Conservation (phyloP, 106 monocot species). For the Amphibolis antarctica region DNA sequence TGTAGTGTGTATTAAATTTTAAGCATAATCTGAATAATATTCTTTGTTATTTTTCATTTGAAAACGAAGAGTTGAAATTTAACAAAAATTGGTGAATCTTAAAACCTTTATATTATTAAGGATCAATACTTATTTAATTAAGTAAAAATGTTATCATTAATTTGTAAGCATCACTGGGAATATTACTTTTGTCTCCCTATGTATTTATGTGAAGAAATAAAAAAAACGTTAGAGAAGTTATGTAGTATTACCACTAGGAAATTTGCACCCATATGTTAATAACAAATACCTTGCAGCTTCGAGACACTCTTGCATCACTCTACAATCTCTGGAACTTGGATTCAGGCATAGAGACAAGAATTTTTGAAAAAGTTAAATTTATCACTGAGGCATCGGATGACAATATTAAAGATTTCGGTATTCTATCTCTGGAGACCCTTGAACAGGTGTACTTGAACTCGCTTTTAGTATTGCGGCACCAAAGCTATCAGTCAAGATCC, state of each 20-base stretch:
- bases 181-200: not conserved
- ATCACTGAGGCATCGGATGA: conserved; percentile 37
- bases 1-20: too few species aligned
- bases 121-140: too few species aligned
- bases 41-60: not conserved
- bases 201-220: not conserved
- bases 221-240: too few species aligned
- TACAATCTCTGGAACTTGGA: conserved; percentile 78
- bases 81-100: too few species aligned
- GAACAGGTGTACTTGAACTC: conserved; percentile 39
- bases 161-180: too few species aligned
- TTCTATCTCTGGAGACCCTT: conserved; percentile 54
- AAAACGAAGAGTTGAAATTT: too few species aligned
- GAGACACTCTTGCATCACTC: conserved; percentile 48
- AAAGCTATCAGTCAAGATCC: not conserved
- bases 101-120: too few species aligned
- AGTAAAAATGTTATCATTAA: too few species aligned
- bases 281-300: conserved; percentile 54
- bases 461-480: not conserved
- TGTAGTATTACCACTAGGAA: too few species aligned
- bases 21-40: too few species aligned
- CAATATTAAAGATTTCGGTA: conserved; percentile 31
- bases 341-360: conserved; percentile 54
- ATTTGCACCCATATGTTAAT: too few species aligned
- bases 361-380: conserved; percentile 40